Evolutionary conservation across 805 yeast species (phyloP).

Genomic region (Metschnikowia peoriensis): DNA sequence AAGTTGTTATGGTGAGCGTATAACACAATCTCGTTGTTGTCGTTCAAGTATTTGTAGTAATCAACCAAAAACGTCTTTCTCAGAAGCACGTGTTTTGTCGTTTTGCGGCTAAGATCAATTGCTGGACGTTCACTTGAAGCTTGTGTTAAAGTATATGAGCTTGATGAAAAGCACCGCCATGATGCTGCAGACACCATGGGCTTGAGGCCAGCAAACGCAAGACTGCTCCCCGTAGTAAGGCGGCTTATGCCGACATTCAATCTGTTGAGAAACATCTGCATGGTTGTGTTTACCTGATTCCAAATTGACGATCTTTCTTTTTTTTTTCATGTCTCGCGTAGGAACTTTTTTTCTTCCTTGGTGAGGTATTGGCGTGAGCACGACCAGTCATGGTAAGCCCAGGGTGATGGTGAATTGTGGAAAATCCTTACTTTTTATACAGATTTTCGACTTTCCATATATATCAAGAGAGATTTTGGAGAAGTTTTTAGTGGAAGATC

Average conservation of each 20-base stretch:
- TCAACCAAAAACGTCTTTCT: slow-evolving; percentile 88
- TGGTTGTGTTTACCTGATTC: background rate
- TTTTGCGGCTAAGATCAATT: slow-evolving; percentile 29
- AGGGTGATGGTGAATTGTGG: background rate
- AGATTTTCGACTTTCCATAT: background rate
- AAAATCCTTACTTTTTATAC: background rate
- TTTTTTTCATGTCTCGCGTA: background rate
- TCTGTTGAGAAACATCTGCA: slow-evolving; percentile 4
- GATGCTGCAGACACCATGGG: background rate
- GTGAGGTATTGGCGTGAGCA: slow-evolving; percentile 8
- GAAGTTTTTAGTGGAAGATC: too few species aligned
- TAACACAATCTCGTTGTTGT: slow-evolving; percentile 65
- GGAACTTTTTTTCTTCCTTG: background rate
- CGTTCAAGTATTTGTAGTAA: slow-evolving; percentile 68
- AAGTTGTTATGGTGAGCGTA: slow-evolving; percentile 86
- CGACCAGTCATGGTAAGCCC: background rate
- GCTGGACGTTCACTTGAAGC: background rate
- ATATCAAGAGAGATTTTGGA: too few species aligned
- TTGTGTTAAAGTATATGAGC: background rate
- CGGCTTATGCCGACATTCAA: slow-evolving; percentile 1
- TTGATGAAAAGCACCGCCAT: slow-evolving; percentile 5
- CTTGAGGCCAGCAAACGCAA: background rate
- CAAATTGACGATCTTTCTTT: background rate
- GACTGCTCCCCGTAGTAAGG: background rate
- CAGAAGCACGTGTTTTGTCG: slow-evolving; percentile 63